Percentiles rank a stretch among this genome's conserved stretches.
phyloP scores from a whole-genome alignment of 306 rosid species.

The Cucurbita maxima region DNA sequence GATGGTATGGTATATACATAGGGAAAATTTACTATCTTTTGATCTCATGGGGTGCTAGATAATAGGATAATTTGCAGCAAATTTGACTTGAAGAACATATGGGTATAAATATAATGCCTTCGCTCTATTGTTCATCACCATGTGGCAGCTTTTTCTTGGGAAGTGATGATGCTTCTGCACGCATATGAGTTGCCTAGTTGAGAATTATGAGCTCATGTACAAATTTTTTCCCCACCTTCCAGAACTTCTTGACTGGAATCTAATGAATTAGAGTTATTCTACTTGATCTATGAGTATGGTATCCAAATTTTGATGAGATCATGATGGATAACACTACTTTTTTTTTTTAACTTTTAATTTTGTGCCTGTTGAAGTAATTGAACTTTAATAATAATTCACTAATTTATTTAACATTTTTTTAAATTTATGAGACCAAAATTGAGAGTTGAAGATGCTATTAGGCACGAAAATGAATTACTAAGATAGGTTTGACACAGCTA shows the following conservation, averaged over 20 bases:
- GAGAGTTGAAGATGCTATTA: too few relatives aligned
- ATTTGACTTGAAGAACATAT: background rate
- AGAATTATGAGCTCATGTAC: background rate
- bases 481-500: background rate
- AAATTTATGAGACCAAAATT: too few relatives aligned
- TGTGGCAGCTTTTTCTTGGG: background rate
- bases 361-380: too few relatives aligned
- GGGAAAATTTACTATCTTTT: background rate
- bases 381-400: too few relatives aligned
- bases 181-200: background rate
- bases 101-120: background rate
- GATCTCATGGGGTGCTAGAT: background rate
- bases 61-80: background rate
- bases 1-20: constrained; percentile 4
- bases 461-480: too few relatives aligned
- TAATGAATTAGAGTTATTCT: background rate
- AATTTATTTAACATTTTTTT: too few relatives aligned
- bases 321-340: background rate
- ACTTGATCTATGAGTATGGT: background rate
- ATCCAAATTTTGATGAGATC: background rate
- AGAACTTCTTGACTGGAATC: background rate
- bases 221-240: background rate
- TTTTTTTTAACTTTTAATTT: too few relatives aligned
- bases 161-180: background rate
- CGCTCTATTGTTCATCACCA: background rate